A percentile compares a stretch with the other conserved stretches of the same genome.
These are phyloP conservation scores for Conringia planisiliqua DNA, from an alignment of 345 rosid genomes.

Conservation along the genomic window DNA sequence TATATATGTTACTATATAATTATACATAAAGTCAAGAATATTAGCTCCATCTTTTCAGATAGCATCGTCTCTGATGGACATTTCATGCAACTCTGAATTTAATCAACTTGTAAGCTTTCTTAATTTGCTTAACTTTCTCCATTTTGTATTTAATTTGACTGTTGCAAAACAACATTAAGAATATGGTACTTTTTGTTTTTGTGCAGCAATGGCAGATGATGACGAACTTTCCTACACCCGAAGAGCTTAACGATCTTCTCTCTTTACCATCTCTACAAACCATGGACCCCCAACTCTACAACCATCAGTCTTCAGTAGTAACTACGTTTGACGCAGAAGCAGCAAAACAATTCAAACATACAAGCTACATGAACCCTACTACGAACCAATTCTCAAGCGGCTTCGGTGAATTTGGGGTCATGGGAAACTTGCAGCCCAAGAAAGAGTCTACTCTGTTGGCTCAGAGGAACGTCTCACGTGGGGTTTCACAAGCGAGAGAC, in stretches of 20 bases:
- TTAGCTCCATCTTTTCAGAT: background rate
- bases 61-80: background rate
- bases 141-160: background rate
- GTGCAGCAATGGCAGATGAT: conserved; percentile 15
- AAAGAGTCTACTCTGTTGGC: background rate
- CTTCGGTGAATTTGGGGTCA: background rate
- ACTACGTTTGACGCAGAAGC: conserved; percentile 1
- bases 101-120: conserved; percentile 13
- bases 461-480: conserved; percentile 16
- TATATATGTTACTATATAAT: background rate
- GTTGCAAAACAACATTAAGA: background rate
- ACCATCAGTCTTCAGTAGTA: background rate
- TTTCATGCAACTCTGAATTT: conserved; percentile 9
- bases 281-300: background rate
- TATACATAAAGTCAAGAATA: background rate
- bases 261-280: background rate
- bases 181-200: background rate
- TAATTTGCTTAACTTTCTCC: background rate
- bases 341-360: background rate
- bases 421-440: conserved; percentile 3
- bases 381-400: background rate
- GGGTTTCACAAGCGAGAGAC: conserved; percentile 16
- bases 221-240: conserved; percentile 4
- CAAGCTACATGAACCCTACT: background rate
- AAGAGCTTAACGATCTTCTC: background rate